Conservation (phyloP, 1,139 yeast species). For the Blastobotrys indianensis region DNA sequence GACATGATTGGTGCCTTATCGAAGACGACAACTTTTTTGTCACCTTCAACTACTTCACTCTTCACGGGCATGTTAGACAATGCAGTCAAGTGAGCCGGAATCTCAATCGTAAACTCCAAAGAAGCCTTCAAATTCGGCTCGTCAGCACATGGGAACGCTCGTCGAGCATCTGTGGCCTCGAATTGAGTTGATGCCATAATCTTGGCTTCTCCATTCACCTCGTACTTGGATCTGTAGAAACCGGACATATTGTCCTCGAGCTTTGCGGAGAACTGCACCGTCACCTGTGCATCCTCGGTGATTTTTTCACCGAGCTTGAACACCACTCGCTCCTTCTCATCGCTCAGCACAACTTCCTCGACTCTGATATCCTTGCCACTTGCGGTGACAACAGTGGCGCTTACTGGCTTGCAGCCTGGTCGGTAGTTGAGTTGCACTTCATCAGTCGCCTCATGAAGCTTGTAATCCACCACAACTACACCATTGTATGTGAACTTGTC, state of each 20-base stretch:
- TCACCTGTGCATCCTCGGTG: conserved; percentile 20
- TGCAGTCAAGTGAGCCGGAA: conserved; percentile 55
- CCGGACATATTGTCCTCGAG: conserved; percentile 73
- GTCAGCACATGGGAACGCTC: conserved; percentile 88
- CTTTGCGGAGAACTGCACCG: conserved; percentile 40
- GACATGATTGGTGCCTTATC: conserved; percentile 66
- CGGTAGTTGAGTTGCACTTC: conserved; percentile 31
- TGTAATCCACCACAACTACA: conserved; percentile 44
- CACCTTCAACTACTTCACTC: conserved; percentile 19
- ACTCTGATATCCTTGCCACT: conserved; percentile 18
- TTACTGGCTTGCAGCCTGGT: conserved; percentile 18
- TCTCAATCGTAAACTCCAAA: conserved; percentile 59
- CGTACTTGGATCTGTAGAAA: conserved; percentile 70
- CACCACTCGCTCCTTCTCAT: conserved; percentile 33
- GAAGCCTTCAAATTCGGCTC: conserved; percentile 82
- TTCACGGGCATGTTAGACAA: conserved; percentile 70
- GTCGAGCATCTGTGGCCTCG: conserved; percentile 85
- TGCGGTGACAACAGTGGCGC: conserved; percentile 21
- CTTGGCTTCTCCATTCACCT: conserved; percentile 52
- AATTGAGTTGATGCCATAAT: conserved; percentile 79
- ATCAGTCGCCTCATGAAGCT: conserved; percentile 38
- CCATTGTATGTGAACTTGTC: conserved; percentile 49
- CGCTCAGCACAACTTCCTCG: conserved; percentile 21
- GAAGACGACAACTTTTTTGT: conserved; percentile 37
- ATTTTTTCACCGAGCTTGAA: conserved; percentile 21